Percentiles rank a stretch among this genome's conserved stretches.
These are phyloP conservation scores for Sporothrix schenckii DNA, from an alignment of 2,329 filamentous ascomycete species.

Conservation along the genomic window DNA sequence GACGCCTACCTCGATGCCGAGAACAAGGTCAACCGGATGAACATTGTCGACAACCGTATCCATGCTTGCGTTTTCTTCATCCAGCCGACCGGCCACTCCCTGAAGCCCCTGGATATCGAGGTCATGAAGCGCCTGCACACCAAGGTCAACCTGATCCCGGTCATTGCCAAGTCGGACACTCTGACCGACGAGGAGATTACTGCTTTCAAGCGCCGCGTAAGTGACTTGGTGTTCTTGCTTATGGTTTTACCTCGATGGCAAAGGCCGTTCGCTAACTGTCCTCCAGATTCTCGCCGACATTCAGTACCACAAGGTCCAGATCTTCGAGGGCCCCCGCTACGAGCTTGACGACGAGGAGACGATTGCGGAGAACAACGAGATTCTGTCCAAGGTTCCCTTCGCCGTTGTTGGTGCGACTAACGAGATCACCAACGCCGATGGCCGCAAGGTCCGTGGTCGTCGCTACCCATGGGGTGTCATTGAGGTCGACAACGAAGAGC, in stretches of 20 bases:
- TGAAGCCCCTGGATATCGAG: conserved; percentile 98
- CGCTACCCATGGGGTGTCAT: conserved; percentile 98
- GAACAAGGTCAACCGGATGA: conserved; percentile 99
- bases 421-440: conserved; percentile 88
- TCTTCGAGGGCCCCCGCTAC: conserved; percentile 97
- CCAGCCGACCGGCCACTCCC: conserved; percentile 94
- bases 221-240: conserved; percentile 62
- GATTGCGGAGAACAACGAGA: conserved; percentile 99
- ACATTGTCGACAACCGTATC: conserved; percentile 99
- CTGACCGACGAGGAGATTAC: conserved; percentile 95
- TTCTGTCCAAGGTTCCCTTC: conserved; percentile 99
- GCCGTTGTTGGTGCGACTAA: conserved; percentile 96
- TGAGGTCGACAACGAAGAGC: conserved; percentile 99
- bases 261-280: conserved; percentile 21
- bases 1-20: conserved; percentile 98
- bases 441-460: conserved; percentile 93
- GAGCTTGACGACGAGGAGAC: conserved; percentile 99
- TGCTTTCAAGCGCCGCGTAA: conserved; percentile 93
- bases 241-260: not conserved
- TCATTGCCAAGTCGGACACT: conserved; percentile 98
- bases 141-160: conserved; percentile 99
- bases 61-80: conserved; percentile 99
- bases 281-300: conserved; percentile 91
- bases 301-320: conserved; percentile 95
- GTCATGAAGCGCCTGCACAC: conserved; percentile 99